Conservation (phyloP, 1,284 basidiomycete species). For the Lentinus polychrous region DNA sequence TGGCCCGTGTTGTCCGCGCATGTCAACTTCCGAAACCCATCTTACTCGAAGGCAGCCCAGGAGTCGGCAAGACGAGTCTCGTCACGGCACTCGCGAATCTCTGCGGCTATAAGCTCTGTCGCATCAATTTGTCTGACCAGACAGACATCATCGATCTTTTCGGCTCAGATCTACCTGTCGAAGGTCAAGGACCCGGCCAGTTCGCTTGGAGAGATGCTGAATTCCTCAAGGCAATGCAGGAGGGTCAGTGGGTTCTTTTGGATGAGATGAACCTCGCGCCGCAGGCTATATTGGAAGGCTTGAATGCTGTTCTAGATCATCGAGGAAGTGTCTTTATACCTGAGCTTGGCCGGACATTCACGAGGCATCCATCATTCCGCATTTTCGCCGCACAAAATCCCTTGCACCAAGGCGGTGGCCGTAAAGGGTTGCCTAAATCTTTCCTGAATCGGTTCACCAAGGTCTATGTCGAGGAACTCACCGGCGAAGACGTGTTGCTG, state of each 20-base stretch:
- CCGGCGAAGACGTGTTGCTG: constrained; percentile 69
- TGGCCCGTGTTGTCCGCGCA: constrained; percentile 85
- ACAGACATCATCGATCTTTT: constrained; percentile 97
- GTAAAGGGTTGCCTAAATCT: constrained; percentile 96
- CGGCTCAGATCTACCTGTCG: constrained; percentile 93
- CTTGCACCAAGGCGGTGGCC: constrained; percentile 91
- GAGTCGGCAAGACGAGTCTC: constrained; percentile 98
- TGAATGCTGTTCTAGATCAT: constrained; percentile 96
- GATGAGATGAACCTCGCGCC: constrained; percentile 99
- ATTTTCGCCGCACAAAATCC: constrained; percentile 99
- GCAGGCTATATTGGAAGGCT: constrained; percentile 92
- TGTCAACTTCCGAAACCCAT: constrained; percentile 91
- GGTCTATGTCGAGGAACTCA: constrained; percentile 89
- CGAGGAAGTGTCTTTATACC: constrained; percentile 94
- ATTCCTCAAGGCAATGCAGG: constrained; percentile 88
- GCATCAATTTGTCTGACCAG: constrained; percentile 99
- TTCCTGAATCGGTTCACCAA: constrained; percentile 98
- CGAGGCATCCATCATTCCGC: constrained; percentile 85
- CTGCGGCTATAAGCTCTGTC: constrained; percentile 75
- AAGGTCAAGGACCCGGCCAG: constrained; percentile 86
- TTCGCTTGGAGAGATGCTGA: constrained; percentile 98
- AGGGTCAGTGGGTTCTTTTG: constrained; percentile 93
- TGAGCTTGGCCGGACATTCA: constrained; percentile 88
- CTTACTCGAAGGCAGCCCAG: constrained; percentile 94
- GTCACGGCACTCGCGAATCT: constrained; percentile 83